These are phyloP conservation scores for Venturia carpophila DNA, from an alignment of 2,329 filamentous ascomycete genomes.

Conservation along the genomic window DNA sequence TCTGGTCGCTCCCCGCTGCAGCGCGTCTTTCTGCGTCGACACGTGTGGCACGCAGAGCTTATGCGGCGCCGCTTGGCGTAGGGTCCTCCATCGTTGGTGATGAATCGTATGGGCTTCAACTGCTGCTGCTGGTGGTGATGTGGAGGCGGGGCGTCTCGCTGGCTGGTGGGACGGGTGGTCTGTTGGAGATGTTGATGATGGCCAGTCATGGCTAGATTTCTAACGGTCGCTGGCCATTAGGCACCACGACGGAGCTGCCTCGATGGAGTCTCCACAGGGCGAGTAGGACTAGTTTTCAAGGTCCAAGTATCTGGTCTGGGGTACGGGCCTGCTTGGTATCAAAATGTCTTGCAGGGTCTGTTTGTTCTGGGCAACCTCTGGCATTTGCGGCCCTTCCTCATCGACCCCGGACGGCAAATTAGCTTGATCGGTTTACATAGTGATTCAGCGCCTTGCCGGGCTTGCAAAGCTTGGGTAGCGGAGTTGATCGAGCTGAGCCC, in stretches of 20 bases:
- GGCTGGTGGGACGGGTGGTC: background rate
- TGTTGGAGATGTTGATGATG: background rate
- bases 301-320: background rate
- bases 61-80: conserved; percentile 36
- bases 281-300: background rate
- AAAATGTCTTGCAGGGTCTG: background rate
- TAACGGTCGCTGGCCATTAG: conserved; percentile 1
- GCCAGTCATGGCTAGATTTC: conserved; percentile 3
- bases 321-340: conserved; percentile 1
- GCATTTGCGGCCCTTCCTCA: background rate
- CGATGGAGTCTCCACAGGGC: background rate
- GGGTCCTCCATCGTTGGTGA: conserved; percentile 35
- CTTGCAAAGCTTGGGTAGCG: background rate
- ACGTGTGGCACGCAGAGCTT: conserved; percentile 40
- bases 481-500: background rate
- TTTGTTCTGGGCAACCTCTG: background rate
- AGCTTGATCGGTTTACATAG: background rate
- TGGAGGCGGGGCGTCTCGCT: conserved; percentile 25
- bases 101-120: conserved; percentile 33
- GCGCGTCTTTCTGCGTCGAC: conserved; percentile 43
- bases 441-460: background rate
- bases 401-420: background rate
- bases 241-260: background rate
- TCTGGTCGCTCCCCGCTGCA: conserved; percentile 36
- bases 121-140: conserved; percentile 25